Evolutionary conservation across 768 basidiomycete species (phyloP).

Genomic region (Cubamyces sp.): DNA sequence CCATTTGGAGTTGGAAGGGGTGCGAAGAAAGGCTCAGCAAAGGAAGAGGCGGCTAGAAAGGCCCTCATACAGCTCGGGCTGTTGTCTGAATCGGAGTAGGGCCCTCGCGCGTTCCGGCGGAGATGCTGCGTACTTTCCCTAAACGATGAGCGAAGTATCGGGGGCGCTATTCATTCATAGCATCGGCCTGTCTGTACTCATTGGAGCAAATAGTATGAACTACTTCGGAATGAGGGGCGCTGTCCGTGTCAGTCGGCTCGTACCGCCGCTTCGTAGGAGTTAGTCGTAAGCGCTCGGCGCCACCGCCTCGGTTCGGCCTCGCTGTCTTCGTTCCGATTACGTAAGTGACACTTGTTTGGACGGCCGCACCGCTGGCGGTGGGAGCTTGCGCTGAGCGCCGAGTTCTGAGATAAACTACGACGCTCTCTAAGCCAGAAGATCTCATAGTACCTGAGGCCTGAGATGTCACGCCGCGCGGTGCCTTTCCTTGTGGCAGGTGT

Average conservation of each 20-base stretch:
- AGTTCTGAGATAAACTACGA: conserved; percentile 21
- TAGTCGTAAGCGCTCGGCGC: background rate
- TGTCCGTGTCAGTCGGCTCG: background rate
- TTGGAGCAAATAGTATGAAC: too few relatives aligned
- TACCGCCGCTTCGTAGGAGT: background rate
- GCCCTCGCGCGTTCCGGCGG: background rate
- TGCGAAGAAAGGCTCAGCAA: conserved; percentile 43
- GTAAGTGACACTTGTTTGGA: background rate
- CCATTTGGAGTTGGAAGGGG: conserved; percentile 52
- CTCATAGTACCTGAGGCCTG: background rate
- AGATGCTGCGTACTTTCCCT: background rate
- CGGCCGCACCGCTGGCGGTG: background rate
- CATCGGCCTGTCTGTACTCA: too few relatives aligned
- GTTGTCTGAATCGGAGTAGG: background rate
- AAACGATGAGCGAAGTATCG: background rate
- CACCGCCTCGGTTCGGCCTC: background rate
- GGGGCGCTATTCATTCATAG: too few relatives aligned
- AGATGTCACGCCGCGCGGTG: conserved; percentile 43
- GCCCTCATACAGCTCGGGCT: conserved; percentile 31
- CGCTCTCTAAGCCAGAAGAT: conserved; percentile 3
- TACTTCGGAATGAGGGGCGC: too few relatives aligned
- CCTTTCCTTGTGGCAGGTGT: conserved; percentile 60
- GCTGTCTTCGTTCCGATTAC: background rate
- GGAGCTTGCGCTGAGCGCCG: background rate
- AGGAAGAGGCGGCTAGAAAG: conserved; percentile 38